Conservation (phyloP, 2,329 filamentous ascomycete species). For the Metarhizium anisopliae region DNA sequence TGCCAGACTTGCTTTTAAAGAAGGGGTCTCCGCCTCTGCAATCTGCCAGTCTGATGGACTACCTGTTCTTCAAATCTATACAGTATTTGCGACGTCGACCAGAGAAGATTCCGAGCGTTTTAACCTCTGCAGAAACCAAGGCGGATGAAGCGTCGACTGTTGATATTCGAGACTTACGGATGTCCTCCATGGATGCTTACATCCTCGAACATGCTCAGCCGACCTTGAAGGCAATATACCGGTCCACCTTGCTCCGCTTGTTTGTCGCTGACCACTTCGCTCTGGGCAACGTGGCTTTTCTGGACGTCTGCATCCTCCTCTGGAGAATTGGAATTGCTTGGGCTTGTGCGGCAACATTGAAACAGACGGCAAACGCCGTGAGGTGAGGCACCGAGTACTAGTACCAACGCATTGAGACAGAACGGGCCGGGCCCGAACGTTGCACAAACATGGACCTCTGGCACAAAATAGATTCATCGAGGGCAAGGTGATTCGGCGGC, state of each 20-base stretch:
- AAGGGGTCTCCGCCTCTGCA: constrained; percentile 26
- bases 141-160: constrained; percentile 9
- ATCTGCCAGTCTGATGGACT: constrained; percentile 27
- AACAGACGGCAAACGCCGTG: background rate
- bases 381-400: background rate
- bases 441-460: background rate
- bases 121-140: constrained; percentile 26
- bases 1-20: constrained; percentile 37
- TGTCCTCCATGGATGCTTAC: constrained; percentile 43
- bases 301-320: constrained; percentile 20
- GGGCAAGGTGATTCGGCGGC: no score
- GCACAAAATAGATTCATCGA: no score
- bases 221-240: constrained; percentile 24
- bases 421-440: constrained; percentile 9
- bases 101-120: constrained; percentile 28
- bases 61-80: constrained; percentile 33
- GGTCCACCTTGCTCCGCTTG: constrained; percentile 27
- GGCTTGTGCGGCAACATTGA: constrained; percentile 1
- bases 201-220: constrained; percentile 26
- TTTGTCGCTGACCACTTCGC: constrained; percentile 35
- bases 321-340: constrained; percentile 6
- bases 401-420: constrained; percentile 23
- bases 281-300: constrained; percentile 23
- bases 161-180: constrained; percentile 38
- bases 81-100: constrained; percentile 34